Base-by-base conservation (phyloP, 768 basidiomycete species). In the Gloeostereum incarnatum region DNA sequence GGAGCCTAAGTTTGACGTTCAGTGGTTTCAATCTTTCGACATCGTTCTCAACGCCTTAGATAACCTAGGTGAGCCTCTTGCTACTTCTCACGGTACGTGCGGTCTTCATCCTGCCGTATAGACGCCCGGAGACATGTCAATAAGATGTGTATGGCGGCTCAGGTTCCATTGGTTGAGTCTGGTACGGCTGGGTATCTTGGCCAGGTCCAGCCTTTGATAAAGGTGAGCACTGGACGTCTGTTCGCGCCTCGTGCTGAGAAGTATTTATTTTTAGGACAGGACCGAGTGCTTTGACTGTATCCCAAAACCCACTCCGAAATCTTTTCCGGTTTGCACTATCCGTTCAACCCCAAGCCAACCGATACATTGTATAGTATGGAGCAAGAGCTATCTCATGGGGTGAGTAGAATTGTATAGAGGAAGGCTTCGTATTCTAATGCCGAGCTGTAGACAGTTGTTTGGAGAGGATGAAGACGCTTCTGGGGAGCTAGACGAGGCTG, bases 351-450 rank as follows among this genome's bases (percentile, higher is more conserved):
- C 96, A 0, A 89, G 85, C 41, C 93, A 94, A 46, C 91, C 96
- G 0, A 96, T 98, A 36, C 96, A 99, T 51, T 99, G 94, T 52
- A 97, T 99, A 35, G 93, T 97, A 2, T 99, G 96, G 96, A 91
- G 90, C 21, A 99, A 98, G 58, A 92, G 79, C 41, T 98, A 98
- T 63, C 78, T 99, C 9, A 74, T 97, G 50, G 81, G 85, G 93
- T 89, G 49, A 53, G 84, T 61, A 8, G 4, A 2, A 35, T 13
- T 33, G 7, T 49, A 26, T 18, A 14, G 14, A 29, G 22, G 8
- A 14, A 24, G 22, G 43, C 39, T 31, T 29, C 29, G 26, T 36
- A 41, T 38, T 43, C 35, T 38, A 20, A 34, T 35, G 23, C 5
- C 23, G 32, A 7, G 31, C 14, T 21, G 6, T 47, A 96, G 92